Base-by-base conservation (phyloP, 805 yeast genomes). In the Kuraishia hungarica region DNA sequence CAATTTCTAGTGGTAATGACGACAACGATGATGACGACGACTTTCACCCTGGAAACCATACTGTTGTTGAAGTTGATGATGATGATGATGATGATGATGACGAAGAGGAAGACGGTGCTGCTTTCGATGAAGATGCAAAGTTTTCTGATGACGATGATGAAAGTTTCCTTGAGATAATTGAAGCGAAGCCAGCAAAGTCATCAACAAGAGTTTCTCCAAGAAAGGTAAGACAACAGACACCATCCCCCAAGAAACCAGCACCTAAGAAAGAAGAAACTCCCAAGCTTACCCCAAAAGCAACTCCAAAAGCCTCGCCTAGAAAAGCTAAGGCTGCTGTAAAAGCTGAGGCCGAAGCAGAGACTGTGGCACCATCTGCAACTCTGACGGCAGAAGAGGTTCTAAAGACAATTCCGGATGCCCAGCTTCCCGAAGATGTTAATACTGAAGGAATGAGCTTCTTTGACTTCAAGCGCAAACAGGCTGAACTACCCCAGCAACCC, bases 401-500 rank as follows among this genome's bases (percentile, higher is more conserved):
- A 28, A 74, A 79, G 6, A 72, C 75, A 7, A 87, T 92, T 50
- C 87, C 92, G 1, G 91, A 90, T 62, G 92, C 94, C 0, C 86
- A 78, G 51, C 76, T 89, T 17, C 83, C 84, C 0, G 82, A 77
- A 2, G 73, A 76, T 11, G 80, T 79, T 2, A 79, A 78, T 24
- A 64, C 73, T 2, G 77, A 77, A 53, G 79, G 77, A 47, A 77
- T 81, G 63, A 82, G 80, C 58, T 82, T 74, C 63, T 77, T 80
- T 60, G 87, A 82, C 60, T 77, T 80, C 64, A 81, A 81, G 60
- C 80, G 83, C 2, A 67, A 72, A 56, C 75, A 76, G 58, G 61
- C 68, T 0, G 64, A 64, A 2, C 56, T 64, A 22, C 71, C 72
- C 54, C 58, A 74, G 17, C 73, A 73, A 10, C 55, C 63, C 19